phyloP scores from a whole-genome alignment of 164 flowering plant species.

The Tetracentron sinense region DNA sequence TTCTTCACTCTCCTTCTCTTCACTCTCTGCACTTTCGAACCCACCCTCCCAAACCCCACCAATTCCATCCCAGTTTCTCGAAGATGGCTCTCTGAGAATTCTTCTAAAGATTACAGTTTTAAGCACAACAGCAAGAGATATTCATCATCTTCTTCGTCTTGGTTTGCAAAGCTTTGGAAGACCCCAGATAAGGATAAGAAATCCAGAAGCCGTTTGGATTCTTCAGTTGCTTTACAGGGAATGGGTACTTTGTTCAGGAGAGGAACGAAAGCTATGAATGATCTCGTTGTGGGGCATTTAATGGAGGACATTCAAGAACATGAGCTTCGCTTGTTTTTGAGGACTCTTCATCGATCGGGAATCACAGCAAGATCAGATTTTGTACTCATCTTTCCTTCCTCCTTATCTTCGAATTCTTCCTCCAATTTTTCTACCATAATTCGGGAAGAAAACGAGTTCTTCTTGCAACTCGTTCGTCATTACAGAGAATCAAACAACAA shows the following conservation, averaged over 20 bases:
- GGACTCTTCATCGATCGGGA: slow-evolving; percentile 51
- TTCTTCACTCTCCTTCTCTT: slow-evolving; percentile 68
- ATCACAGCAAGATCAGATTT: slow-evolving; percentile 50
- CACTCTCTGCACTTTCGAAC: slow-evolving; percentile 65
- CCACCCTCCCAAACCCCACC: slow-evolving; percentile 20
- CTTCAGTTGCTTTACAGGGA: slow-evolving; percentile 55
- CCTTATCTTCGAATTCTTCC: background rate
- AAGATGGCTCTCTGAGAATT: slow-evolving; percentile 25
- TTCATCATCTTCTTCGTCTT: background rate
- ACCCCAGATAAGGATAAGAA: background rate
- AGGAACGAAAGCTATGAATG: slow-evolving; percentile 68
- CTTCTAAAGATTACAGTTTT: background rate
- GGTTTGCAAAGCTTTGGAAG: slow-evolving; percentile 4
- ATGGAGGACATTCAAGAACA: slow-evolving; percentile 29
- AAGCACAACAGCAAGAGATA: background rate
- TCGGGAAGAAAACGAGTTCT: slow-evolving; percentile 53
- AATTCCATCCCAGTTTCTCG: slow-evolving; percentile 20
- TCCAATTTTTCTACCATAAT: slow-evolving; percentile 28
- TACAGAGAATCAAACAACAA: slow-evolving; percentile 13
- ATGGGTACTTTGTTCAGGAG: slow-evolving; percentile 63
- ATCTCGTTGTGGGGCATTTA: slow-evolving; percentile 65
- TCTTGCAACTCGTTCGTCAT: slow-evolving; percentile 36
- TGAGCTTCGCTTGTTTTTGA: slow-evolving; percentile 46
- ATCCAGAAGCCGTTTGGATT: background rate
- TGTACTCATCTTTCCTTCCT: slow-evolving; percentile 43